Conservation (phyloP, 78 protist species). For the Cavenderia fasciculata region DNA sequence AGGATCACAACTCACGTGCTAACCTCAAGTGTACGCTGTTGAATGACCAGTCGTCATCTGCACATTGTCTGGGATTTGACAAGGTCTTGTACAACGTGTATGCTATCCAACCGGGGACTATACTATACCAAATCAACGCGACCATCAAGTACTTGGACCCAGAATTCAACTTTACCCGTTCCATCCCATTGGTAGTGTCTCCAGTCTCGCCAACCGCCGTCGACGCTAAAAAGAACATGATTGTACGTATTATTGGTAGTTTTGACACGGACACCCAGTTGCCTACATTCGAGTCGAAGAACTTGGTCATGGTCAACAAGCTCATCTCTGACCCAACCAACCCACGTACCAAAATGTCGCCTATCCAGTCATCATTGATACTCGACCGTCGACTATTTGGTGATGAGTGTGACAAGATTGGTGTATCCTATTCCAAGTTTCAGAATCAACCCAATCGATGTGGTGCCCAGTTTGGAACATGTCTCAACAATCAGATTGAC, state of each 20-base stretch:
- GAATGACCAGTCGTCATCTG: not conserved
- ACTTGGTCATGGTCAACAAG: not conserved
- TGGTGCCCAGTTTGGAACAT: not conserved
- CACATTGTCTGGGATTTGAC: constrained; percentile 2
- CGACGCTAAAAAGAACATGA: not conserved
- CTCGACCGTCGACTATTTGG: not conserved
- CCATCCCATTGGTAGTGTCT: too few relatives aligned
- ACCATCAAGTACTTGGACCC: not conserved
- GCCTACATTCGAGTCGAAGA: too few relatives aligned
- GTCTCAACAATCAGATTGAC: constrained; percentile 19
- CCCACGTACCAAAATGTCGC: not conserved
- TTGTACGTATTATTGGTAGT: too few relatives aligned
- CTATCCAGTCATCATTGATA: not conserved
- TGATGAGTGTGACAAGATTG: constrained; percentile 8
- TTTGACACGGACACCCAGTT: too few relatives aligned
- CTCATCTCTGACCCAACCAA: not conserved
- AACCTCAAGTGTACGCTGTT: constrained; percentile 12
- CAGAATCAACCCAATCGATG: constrained; percentile 60
- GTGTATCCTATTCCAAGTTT: constrained; percentile 3
- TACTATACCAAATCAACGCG: constrained; percentile 6
- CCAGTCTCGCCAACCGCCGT: not conserved
- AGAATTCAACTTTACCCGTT: too few relatives aligned
- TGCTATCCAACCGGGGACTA: not conserved
- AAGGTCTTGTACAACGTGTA: not conserved
- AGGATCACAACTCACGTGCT: constrained; percentile 16